Base-by-base conservation (phyloP, 2,329 filamentous ascomycete genomes). In the Shiraia sp. region DNA sequence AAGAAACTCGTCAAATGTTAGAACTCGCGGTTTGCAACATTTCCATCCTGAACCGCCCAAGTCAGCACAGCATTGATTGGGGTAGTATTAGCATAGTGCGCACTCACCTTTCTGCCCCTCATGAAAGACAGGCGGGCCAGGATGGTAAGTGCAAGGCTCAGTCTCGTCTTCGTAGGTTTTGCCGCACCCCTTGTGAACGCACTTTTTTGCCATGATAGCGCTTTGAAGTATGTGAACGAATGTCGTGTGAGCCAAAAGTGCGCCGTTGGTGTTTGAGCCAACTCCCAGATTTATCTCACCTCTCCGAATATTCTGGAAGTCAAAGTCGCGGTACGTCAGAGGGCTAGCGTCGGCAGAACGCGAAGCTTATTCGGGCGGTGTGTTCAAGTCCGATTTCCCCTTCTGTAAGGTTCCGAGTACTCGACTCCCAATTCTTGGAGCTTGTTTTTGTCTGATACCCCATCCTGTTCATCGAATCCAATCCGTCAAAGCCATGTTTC, bases 1-100 rank as follows among this genome's bases (percentile, higher is more conserved):
- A 71, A 99, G 88, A 78, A 99, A 99, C 74, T 99, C 93, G 73
- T 99, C 93, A 69, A 99, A 99, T 45, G 90, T 96, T 60, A 99
- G 79, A 60, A 97, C 90, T 63, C 93, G 87, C 42, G 91, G 87
- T 75, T 96, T 97, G 81, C 93, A 99, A 78, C 93, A 99, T 76
- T 95, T 95, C 92, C 93, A 97, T 66, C 93, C 92, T 96, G 62
- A 14, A 15, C 4, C n/a, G 13, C 4, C 12, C 4, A 22, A 10
- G 36, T 58, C 25, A 52, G 49, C 30, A 43, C 33, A 35, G 23
- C 5, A 17, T n/a, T 10, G 5, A 10, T 5, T 36, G 19, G 13
- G 30, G 6, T n/a, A 34, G 15, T 44, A 32, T 36, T 13, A 9
- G 29, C 31, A 7, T 13, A 14, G 16, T 45, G 36, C 37, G 42